These are phyloP conservation scores for Astrothelium subdiscretum DNA, from an alignment of 495 filamentous ascomycete genomes.

Conservation along the genomic window DNA sequence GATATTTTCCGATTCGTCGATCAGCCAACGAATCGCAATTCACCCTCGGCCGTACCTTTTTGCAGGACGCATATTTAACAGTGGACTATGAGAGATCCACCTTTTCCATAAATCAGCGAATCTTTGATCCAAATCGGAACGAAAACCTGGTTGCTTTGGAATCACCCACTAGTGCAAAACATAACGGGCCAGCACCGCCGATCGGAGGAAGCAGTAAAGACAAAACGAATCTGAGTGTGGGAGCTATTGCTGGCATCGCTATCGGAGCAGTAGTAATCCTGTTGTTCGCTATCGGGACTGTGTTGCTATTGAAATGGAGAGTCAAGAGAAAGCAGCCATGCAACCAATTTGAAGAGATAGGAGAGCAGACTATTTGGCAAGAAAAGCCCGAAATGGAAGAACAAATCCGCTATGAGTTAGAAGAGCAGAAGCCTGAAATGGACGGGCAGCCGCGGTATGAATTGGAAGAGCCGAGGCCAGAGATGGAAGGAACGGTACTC, in stretches of 20 bases:
- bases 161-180: neutral
- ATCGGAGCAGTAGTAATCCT: neutral
- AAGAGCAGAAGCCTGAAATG: neutral
- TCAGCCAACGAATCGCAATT: slow-evolving; percentile 41
- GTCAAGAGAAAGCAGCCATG: neutral
- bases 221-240: neutral
- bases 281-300: neutral
- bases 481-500: neutral
- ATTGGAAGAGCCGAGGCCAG: neutral
- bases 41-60: slow-evolving; percentile 43
- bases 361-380: neutral
- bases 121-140: slow-evolving; percentile 25
- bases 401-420: neutral
- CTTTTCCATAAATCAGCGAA: slow-evolving; percentile 34
- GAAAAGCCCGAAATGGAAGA: neutral
- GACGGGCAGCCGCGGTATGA: neutral
- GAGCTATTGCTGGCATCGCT: neutral
- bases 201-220: neutral
- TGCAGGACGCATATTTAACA: slow-evolving; percentile 45
- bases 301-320: neutral
- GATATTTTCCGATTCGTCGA: slow-evolving; percentile 43
- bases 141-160: slow-evolving; percentile 28
- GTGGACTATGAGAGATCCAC: slow-evolving; percentile 37
- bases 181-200: neutral
- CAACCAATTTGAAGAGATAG: neutral